phyloP scores from a whole-genome alignment of 139 green algal genomes.

The Raphidocelis subcapitata region DNA sequence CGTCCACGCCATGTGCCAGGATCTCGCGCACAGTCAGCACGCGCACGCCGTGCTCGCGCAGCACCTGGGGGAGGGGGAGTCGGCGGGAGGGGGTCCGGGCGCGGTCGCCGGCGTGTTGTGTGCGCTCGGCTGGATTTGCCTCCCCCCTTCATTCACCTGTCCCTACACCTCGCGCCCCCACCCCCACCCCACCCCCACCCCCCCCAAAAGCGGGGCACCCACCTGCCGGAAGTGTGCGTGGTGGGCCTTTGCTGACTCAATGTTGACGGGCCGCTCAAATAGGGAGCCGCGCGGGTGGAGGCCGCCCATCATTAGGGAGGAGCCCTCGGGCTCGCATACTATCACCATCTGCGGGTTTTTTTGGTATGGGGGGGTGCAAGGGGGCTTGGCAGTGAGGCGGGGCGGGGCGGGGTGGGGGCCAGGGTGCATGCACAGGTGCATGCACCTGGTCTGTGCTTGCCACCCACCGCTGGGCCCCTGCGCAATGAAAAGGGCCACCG shows the following conservation, averaged over 20 bases:
- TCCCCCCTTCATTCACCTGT: not conserved
- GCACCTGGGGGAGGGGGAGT: constrained; percentile 38
- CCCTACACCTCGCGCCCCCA: not conserved
- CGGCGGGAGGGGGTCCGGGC: not conserved
- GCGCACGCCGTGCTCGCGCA: constrained; percentile 76
- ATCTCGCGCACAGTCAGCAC: constrained; percentile 92
- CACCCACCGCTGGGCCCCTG: no score
- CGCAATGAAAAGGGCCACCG: no score
- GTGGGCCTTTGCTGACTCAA: constrained; percentile 77
- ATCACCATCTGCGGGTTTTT: constrained; percentile 72
- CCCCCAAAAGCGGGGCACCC: not conserved
- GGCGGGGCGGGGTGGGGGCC: no score
- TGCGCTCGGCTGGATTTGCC: not conserved
- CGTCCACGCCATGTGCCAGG: constrained; percentile 68
- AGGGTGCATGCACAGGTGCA: no score
- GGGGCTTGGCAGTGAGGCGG: no score
- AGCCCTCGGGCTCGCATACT: constrained; percentile 89
- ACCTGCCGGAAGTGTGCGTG: constrained; percentile 80
- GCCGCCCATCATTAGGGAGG: constrained; percentile 91
- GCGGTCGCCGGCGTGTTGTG: not conserved
- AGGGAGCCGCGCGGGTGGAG: constrained; percentile 89
- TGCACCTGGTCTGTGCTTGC: no score
- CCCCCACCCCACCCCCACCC: not conserved
- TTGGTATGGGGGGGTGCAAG: no score
- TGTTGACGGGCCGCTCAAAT: constrained; percentile 93